A percentile compares a stretch with the other conserved stretches of the same genome.
These are phyloP conservation scores for Trichoderma sp. DNA, from an alignment of 2,329 filamentous ascomycete species.

Conservation along the genomic window DNA sequence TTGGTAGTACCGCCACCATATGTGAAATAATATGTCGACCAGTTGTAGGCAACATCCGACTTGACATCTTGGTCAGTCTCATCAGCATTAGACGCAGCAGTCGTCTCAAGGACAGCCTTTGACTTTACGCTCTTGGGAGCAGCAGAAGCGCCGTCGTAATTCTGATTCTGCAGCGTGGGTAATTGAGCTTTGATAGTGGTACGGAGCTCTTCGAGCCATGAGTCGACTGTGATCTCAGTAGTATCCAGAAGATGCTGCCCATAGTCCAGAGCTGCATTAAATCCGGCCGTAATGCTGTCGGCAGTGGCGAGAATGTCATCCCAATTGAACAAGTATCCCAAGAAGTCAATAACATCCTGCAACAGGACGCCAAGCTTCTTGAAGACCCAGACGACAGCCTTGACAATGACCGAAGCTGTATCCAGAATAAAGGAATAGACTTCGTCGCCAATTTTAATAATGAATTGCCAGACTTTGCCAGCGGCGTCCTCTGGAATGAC, in stretches of 20 bases:
- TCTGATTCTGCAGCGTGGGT: background rate
- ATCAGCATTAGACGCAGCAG: too few relatives aligned
- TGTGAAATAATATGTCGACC: background rate
- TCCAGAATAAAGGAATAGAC: background rate
- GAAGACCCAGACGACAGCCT: background rate
- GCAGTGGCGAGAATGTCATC: background rate
- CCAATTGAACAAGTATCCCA: background rate
- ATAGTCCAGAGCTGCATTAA: background rate
- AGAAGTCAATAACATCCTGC: background rate
- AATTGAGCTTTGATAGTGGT: background rate
- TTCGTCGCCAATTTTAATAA: background rate
- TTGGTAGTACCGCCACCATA: background rate
- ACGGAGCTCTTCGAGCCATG: background rate
- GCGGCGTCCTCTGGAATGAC: background rate
- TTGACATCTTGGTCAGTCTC: background rate
- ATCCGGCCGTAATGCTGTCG: background rate
- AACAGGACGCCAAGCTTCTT: background rate
- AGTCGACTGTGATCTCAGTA: background rate
- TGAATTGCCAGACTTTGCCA: background rate
- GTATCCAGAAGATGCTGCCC: background rate
- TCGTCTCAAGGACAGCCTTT: background rate
- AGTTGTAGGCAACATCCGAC: background rate
- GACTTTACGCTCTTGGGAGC: background rate
- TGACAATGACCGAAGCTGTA: background rate
- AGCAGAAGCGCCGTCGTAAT: background rate